phyloP scores from a whole-genome alignment of 148 eudicot species.

The Pharnaceum exiguum region DNA sequence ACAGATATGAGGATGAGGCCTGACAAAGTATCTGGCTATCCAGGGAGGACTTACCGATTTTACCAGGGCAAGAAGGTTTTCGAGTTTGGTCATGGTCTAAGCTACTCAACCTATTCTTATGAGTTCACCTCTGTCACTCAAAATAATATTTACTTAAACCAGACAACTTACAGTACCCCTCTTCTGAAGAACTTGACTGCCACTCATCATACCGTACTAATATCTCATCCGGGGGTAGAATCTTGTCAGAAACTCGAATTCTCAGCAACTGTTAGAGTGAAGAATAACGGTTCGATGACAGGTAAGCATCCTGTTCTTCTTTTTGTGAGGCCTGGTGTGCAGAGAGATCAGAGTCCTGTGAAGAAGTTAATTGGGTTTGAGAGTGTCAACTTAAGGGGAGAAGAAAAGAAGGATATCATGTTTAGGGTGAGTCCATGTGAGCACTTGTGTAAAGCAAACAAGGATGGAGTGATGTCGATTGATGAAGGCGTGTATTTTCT shows the following conservation, averaged over 20 bases:
- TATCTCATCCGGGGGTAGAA: conserved; percentile 31
- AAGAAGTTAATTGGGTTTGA: conserved; percentile 60
- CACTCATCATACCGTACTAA: conserved; percentile 18
- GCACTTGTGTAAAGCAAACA: conserved; percentile 58
- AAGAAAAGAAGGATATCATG: conserved; percentile 31
- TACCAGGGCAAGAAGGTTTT: conserved; percentile 64
- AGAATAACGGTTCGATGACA: conserved; percentile 41
- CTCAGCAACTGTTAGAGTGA: conserved; percentile 36
- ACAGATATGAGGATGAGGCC: conserved; percentile 87
- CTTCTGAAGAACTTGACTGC: conserved; percentile 10
- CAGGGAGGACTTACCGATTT: conserved; percentile 80
- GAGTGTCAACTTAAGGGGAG: conserved; percentile 38
- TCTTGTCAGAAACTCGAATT: conserved; percentile 41
- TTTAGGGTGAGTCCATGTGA: conserved; percentile 68
- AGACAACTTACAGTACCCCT: background rate
- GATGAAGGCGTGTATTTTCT: conserved; percentile 41
- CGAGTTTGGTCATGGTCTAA: conserved; percentile 70
- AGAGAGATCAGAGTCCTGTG: conserved; percentile 30
- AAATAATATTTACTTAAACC: conserved; percentile 23
- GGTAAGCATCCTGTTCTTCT: conserved; percentile 52
- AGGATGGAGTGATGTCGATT: conserved; percentile 56
- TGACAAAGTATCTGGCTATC: conserved; percentile 57
- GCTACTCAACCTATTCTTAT: conserved; percentile 61
- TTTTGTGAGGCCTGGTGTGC: conserved; percentile 32
- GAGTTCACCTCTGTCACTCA: conserved; percentile 31